Conservation (phyloP, 305 asterid genomes). For the Fraxinus platypoda region DNA sequence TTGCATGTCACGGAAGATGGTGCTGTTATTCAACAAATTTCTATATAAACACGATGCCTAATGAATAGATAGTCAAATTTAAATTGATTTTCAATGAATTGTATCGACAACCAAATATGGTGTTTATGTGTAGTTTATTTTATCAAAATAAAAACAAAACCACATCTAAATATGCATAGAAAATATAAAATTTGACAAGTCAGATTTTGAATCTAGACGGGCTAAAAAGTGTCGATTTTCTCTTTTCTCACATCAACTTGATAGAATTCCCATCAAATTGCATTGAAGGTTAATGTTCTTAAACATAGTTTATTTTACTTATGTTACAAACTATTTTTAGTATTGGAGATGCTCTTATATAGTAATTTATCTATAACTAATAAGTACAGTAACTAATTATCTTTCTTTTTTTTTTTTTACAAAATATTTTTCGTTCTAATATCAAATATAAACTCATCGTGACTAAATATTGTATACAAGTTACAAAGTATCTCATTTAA, state of each 20-base stretch:
- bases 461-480: not conserved
- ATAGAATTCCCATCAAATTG: not conserved
- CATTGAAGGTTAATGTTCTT: not conserved
- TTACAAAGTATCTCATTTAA: not conserved
- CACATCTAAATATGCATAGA: not conserved
- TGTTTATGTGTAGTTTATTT: too few relatives aligned
- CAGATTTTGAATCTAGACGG: not conserved
- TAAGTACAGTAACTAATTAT: not conserved
- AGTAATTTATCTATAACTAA: not conserved
- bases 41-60: not conserved
- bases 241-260: not conserved
- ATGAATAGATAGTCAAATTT: not conserved
- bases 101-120: not conserved
- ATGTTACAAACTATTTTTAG: not conserved
- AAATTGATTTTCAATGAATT: not conserved
- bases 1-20: not conserved
- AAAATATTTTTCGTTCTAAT: too few relatives aligned
- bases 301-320: not conserved
- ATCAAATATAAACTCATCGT: not conserved
- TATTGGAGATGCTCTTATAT: not conserved
- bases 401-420: not conserved
- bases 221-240: not conserved
- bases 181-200: not conserved
- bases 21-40: too few relatives aligned
- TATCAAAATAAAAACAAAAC: too few relatives aligned